These are phyloP conservation scores for Luvunga scandens DNA, from an alignment of 345 rosid species.

Conservation along the genomic window DNA sequence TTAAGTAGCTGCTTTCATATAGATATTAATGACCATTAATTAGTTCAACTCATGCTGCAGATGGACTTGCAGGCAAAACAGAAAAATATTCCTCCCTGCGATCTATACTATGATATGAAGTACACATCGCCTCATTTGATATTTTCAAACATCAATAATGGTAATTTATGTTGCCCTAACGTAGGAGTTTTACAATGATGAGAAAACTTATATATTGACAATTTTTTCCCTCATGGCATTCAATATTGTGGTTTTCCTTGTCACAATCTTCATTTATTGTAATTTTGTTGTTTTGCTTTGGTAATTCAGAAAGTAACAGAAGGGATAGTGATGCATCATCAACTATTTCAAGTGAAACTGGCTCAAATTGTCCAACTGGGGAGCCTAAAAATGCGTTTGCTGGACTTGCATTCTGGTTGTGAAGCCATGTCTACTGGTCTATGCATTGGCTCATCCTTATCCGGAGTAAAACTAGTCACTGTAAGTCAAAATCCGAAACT, in stretches of 20 bases:
- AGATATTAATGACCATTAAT: neutral
- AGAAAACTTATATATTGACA: neutral
- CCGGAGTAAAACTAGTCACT: slow-evolving; percentile 32
- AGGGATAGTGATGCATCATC: slow-evolving; percentile 29
- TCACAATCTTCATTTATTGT: neutral
- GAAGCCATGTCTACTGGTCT: slow-evolving; percentile 54
- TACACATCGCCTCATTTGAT: slow-evolving; percentile 30
- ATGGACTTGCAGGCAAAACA: slow-evolving; percentile 20
- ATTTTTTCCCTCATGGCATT: neutral
- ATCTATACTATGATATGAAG: slow-evolving; percentile 36
- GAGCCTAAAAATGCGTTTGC: slow-evolving; percentile 21
- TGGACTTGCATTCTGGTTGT: slow-evolving; percentile 45
- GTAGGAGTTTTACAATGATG: neutral
- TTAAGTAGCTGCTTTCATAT: neutral
- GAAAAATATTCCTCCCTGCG: slow-evolving; percentile 22
- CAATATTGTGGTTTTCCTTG: neutral
- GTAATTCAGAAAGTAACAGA: slow-evolving; percentile 12
- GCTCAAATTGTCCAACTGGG: slow-evolving; percentile 14
- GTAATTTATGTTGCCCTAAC: slow-evolving; percentile 1
- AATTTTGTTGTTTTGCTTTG: neutral
- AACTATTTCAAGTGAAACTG: slow-evolving; percentile 36
- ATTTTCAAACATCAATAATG: slow-evolving; percentile 19
- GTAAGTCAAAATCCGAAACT: slow-evolving; percentile 17
- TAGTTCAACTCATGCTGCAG: slow-evolving; percentile 9
- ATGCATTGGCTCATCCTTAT: slow-evolving; percentile 38